Conservation (phyloP, 73 alveolate species). For the Diophrys sp. region DNA sequence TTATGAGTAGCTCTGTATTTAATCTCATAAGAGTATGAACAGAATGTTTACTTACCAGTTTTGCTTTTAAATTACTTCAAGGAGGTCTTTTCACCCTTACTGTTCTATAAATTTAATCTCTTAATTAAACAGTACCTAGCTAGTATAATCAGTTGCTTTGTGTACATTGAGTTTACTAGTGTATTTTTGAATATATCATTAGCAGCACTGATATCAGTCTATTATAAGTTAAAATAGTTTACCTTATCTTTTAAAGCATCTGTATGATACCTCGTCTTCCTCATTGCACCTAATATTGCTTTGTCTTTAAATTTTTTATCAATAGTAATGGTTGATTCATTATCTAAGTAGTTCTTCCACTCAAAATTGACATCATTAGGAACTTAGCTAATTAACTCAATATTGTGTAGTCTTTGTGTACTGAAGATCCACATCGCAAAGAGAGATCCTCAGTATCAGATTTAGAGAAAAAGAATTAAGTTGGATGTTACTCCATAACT, state of each 20-base stretch:
- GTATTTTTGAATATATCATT: neutral
- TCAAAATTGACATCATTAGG: no score
- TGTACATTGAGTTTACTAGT: neutral
- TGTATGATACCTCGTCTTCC: neutral
- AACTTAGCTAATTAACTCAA: no score
- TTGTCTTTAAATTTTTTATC: neutral
- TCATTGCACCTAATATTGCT: neutral
- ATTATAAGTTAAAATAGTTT: no score
- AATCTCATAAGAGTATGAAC: neutral
- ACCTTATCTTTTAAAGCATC: neutral
- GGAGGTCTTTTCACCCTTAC: neutral
- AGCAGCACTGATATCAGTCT: neutral
- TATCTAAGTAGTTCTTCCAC: neutral
- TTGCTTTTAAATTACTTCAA: neutral
- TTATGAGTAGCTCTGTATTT: no score
- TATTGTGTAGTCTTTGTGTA: no score
- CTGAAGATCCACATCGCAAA: no score
- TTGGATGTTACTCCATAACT: no score
- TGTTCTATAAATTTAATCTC: neutral
- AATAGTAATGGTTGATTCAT: neutral
- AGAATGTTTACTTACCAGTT: neutral
- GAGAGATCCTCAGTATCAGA: no score
- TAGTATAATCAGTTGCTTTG: neutral
- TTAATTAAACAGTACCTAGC: no score
- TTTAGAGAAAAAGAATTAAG: no score